phyloP scores from a whole-genome alignment of 805 yeast species.

The Candida verbasci region DNA sequence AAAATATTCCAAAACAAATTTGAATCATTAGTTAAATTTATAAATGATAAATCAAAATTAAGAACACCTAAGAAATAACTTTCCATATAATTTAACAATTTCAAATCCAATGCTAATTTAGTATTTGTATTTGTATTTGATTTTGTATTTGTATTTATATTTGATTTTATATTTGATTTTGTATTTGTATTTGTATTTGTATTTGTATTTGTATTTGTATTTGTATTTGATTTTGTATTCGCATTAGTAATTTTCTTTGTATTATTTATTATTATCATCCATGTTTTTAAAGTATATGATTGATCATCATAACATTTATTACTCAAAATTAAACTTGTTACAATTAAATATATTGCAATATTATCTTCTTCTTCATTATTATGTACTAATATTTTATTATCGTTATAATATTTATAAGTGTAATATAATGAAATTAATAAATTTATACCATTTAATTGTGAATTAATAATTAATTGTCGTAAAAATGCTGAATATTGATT shows the following conservation, averaged over 20 bases:
- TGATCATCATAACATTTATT: conserved; percentile 48
- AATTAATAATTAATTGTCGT: conserved; percentile 8
- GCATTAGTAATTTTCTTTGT: conserved; percentile 10
- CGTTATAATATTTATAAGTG: conserved; percentile 17
- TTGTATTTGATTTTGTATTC: neutral
- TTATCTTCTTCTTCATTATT: conserved; percentile 8
- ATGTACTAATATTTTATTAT: conserved; percentile 5
- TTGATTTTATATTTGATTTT: conserved; percentile 10
- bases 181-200: neutral
- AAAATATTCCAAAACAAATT: conserved; percentile 18
- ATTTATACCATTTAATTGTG: conserved; percentile 20
- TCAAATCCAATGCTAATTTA: conserved; percentile 16
- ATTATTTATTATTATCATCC: conserved; percentile 30
- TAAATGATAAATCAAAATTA: conserved; percentile 24
- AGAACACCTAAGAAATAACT: conserved; percentile 21
- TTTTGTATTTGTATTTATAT: conserved; percentile 12
- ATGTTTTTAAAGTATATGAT: conserved; percentile 47
- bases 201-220: conserved; percentile 1
- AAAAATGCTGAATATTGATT: conserved; percentile 8
- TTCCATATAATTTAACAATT: conserved; percentile 24
- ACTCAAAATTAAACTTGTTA: conserved; percentile 23
- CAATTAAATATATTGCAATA: conserved; percentile 18
- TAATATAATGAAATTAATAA: conserved; percentile 22
- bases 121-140: neutral
- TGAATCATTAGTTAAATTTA: conserved; percentile 14